Conservation (phyloP, 495 filamentous ascomycete genomes). For the Friedmanniomyces simplex region DNA sequence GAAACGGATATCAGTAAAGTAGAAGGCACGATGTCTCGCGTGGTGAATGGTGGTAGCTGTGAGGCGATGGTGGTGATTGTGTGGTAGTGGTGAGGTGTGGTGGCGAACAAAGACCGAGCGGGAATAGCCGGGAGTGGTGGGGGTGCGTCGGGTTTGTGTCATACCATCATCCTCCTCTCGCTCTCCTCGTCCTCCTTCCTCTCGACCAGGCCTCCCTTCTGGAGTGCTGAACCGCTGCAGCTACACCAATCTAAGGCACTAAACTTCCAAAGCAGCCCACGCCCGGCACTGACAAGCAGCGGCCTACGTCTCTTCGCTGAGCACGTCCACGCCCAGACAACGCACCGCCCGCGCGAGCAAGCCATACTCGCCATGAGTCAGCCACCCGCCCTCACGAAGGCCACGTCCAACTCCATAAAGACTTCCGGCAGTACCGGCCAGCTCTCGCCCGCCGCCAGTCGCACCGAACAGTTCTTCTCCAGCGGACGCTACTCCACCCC, state of each 20-base stretch:
- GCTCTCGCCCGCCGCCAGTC: slow-evolving; percentile 29
- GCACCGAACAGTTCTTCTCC: slow-evolving; percentile 23
- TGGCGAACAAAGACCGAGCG: background rate
- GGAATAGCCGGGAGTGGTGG: background rate
- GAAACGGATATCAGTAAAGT: too few relatives aligned
- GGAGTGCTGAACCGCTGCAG: background rate
- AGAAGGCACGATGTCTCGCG: too few relatives aligned
- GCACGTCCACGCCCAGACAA: slow-evolving; percentile 3
- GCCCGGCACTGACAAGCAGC: slow-evolving; percentile 9
- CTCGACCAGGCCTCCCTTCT: background rate
- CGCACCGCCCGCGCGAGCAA: background rate
- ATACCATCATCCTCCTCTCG: background rate
- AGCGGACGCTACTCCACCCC: slow-evolving; percentile 42
- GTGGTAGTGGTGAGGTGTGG: too few relatives aligned
- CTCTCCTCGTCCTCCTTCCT: background rate
- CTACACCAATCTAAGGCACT: background rate
- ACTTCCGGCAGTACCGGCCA: slow-evolving; percentile 18
- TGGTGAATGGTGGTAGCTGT: too few relatives aligned
- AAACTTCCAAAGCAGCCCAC: background rate
- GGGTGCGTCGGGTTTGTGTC: background rate
- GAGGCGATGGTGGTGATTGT: too few relatives aligned
- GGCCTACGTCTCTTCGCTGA: slow-evolving; percentile 7
- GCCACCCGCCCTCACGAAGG: slow-evolving; percentile 22
- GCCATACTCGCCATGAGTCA: slow-evolving; percentile 17
- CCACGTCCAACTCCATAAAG: slow-evolving; percentile 6